Evolutionary conservation across 73 alveolate species (phyloP), one percentile per base, ranked within the genome.

Genomic region (Durusdinium trenchii): DNA sequence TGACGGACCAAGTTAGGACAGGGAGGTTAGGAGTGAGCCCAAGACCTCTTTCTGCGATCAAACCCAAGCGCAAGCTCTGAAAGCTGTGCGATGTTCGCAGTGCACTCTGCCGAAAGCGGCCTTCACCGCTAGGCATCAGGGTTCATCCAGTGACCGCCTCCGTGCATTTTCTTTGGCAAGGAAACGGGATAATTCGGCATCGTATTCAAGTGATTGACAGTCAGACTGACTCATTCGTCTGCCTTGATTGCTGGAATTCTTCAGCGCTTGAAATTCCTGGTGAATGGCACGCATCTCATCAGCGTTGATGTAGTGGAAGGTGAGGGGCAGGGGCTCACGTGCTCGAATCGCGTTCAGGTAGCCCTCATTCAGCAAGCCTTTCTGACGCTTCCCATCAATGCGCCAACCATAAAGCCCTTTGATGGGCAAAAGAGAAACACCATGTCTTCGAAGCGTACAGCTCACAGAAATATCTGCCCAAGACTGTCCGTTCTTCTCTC

Each of bases 381-480:
- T 48, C 40, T 46, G 45, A 0, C 50, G 40, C 32, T 30, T 67
- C 46, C 91, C 91, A 9, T 48, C 91, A 64, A 81, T 20, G n/a
- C 35, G 46, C 91, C 91, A 81, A 81, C 91, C 91, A 12, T 81
- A 48, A 45, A 81, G 35, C 10, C 91, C 91, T 46, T 81, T 81
- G 50, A 81, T 81, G 71, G 64, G 57, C 71, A 32, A 6, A 45
- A 81, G 10, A 26, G 91, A 47, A 48, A 81, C 35, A 16, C 48
- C 38, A n/a, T 48, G 67, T 32, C 91, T 43, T 47, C 91, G 64
- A 64, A 81, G 36, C 43, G 35, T 3, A 35, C 71, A 47, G 3
- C 71, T 81, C 71, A 81, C 50, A 26, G 91, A 81, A 32, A 81
- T 81, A n/a, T 81, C 91, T 3, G 64, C 91, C 91, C 91, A 81